Conservation (phyloP, 805 yeast genomes). For the Starmera quercuum region DNA sequence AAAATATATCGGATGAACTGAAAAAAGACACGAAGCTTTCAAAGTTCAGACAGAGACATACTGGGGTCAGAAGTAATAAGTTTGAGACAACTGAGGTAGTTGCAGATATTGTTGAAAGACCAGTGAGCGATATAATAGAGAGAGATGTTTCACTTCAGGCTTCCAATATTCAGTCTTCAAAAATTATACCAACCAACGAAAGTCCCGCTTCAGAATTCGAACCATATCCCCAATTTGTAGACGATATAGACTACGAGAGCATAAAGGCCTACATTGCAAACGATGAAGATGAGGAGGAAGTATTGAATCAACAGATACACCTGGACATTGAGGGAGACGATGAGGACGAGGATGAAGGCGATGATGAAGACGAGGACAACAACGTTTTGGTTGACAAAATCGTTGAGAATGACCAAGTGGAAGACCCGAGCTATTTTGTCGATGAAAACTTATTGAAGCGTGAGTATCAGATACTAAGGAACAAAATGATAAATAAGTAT, state of each 20-base stretch:
- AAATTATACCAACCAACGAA: slow-evolving; percentile 2
- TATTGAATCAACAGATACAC: neutral
- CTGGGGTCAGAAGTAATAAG: slow-evolving; percentile 3
- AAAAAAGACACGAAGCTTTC: slow-evolving; percentile 18
- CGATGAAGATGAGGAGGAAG: slow-evolving; percentile 14
- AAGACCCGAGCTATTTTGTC: slow-evolving; percentile 18
- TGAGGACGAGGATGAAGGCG: slow-evolving; percentile 20
- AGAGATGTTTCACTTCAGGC: slow-evolving; percentile 8
- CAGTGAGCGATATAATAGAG: slow-evolving; percentile 6
- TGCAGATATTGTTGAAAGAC: neutral
- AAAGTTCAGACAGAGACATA: slow-evolving; percentile 11
- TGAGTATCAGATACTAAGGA: slow-evolving; percentile 24
- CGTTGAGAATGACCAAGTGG: slow-evolving; percentile 29
- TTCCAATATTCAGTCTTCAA: no score
- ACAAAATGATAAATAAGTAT: slow-evolving; percentile 20
- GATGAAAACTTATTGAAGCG: slow-evolving; percentile 19
- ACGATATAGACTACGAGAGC: slow-evolving; percentile 4
- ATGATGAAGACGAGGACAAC: slow-evolving; percentile 27
- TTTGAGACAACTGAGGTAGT: slow-evolving; percentile 2
- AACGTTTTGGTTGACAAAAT: slow-evolving; percentile 35
- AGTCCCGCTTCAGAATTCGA: slow-evolving; percentile 1
- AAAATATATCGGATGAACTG: slow-evolving; percentile 43
- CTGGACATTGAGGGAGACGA: slow-evolving; percentile 14
- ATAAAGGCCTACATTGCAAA: slow-evolving; percentile 10
- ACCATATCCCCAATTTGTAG: neutral